Evolutionary conservation across 768 basidiomycete species (phyloP).

Genomic region (Tephrocybe sp.): DNA sequence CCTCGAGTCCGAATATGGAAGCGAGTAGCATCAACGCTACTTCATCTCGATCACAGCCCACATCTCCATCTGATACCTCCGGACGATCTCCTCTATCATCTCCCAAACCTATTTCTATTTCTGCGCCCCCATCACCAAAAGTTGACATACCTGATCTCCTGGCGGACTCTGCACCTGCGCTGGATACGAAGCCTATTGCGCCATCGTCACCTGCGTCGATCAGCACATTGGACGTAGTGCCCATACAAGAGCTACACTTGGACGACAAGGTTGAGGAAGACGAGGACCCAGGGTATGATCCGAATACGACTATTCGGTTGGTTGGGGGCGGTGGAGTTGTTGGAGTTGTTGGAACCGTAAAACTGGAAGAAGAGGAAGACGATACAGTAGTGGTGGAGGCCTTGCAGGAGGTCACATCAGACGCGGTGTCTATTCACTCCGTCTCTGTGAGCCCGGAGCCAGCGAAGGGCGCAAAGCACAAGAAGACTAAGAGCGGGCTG

Average conservation of each 20-base stretch:
- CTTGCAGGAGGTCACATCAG: constrained; percentile 34
- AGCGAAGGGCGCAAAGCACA: constrained; percentile 37
- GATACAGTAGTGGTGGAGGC: constrained; percentile 23
- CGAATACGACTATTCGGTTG: constrained; percentile 53
- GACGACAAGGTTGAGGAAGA: constrained; percentile 5
- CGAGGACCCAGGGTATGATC: constrained; percentile 19
- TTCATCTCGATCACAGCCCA: not conserved
- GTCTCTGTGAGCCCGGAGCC: constrained; percentile 33
- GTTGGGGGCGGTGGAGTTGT: constrained; percentile 55
- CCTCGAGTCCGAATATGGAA: too few species aligned
- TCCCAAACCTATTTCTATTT: too few species aligned
- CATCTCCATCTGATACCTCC: not conserved
- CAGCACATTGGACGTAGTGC: constrained; percentile 9
- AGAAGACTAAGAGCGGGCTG: constrained; percentile 60
- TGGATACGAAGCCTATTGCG: constrained; percentile 38
- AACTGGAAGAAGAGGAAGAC: constrained; percentile 28
- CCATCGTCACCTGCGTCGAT: constrained; percentile 23
- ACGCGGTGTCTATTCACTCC: constrained; percentile 35
- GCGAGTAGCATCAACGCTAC: too few species aligned
- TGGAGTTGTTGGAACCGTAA: constrained; percentile 39
- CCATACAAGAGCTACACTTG: constrained; percentile 1
- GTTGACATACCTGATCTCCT: constrained; percentile 51
- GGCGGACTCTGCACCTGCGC: constrained; percentile 37
- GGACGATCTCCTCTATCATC: too few species aligned
- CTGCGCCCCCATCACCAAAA: constrained; percentile 15